Base-by-base conservation (phyloP, 371 early-diverging fungal species). In the Actinomortierella wolfii region DNA sequence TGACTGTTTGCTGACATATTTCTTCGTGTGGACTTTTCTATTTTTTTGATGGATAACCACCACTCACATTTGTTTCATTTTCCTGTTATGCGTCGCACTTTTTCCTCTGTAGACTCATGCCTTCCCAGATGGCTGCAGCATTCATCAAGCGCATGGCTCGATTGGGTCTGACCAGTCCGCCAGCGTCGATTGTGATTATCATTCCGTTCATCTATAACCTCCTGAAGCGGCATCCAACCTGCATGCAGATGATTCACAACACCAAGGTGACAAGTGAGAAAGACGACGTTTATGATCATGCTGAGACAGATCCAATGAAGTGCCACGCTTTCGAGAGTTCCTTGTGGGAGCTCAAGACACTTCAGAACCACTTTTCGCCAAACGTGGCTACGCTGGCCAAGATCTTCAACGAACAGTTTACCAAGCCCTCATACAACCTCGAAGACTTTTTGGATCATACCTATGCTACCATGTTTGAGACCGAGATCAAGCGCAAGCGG, bases 371-470 rank as follows among this genome's bases (percentile, higher is more conserved):
- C 60, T 94, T 92, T 57, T 88, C 89, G 25, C 89, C 92, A 52
- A 90, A 89, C 64, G 91, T 97, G 1, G 83, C 94, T 0, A 90
- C 91, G 0, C 75, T 97, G 56, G 94, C 93, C 29, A 84, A 87
- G 57, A 83, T 93, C 20, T 96, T 96, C 64, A 79, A 86, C 58
- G 93, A 96, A 53, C 90, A 92, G 51, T 89, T 97, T 68, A 85
- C 86, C 44, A 93, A 93, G 70, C 92, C 93, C 6, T 78, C 81
- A 42, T 96, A 91, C 64, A 82, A 88, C 61, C 78, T 97, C 44
- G 97, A 97, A 73, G 95, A 95, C 74, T 97, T 95, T 68, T 80
- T 96, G 81, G 97, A 96, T 63, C 92, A 94, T 64, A 92, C 92
- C 1, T 97, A 95, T 79, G 66, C 85, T 2, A 91, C 91, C n/a